These are phyloP conservation scores for Cucurbitaria berberidis DNA, from an alignment of 2,329 filamentous ascomycete genomes.

Conservation along the genomic window DNA sequence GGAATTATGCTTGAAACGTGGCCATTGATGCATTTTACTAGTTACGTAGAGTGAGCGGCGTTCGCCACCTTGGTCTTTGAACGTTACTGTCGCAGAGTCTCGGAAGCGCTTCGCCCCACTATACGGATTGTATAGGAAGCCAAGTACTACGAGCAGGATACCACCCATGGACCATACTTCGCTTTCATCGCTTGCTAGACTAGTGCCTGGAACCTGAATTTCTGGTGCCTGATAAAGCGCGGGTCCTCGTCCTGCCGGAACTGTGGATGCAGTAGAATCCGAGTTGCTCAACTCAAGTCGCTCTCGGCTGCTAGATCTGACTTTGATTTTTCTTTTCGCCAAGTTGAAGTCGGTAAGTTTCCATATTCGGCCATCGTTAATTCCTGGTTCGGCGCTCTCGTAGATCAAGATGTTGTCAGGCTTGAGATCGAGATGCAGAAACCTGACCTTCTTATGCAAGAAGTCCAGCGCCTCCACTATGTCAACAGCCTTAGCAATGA, in stretches of 20 bases:
- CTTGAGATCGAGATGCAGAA: slow-evolving; percentile 6
- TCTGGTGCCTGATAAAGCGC: slow-evolving; percentile 2
- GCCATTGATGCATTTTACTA: background rate
- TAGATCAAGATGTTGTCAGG: slow-evolving; percentile 6
- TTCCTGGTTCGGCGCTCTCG: background rate
- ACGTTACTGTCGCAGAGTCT: background rate
- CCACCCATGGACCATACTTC: slow-evolving; percentile 7
- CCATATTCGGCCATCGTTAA: background rate
- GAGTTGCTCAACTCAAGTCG: background rate
- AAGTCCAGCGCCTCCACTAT: slow-evolving; percentile 2
- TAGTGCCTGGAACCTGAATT: background rate
- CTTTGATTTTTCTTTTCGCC: background rate
- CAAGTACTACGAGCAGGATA: slow-evolving; percentile 1
- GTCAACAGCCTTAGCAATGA: background rate
- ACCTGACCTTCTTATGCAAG: slow-evolving; percentile 1
- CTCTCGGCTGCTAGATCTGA: background rate
- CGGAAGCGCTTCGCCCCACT: background rate
- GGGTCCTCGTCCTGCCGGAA: background rate
- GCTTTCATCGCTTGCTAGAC: background rate
- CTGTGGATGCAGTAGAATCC: background rate
- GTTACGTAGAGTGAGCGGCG: background rate
- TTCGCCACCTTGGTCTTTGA: background rate
- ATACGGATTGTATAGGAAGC: background rate
- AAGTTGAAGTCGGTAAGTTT: slow-evolving; percentile 6
- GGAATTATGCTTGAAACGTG: background rate